Evolutionary conservation across 2,329 filamentous ascomycete genomes (phyloP), one percentile per base, ranked within the genome.

Genomic region (Neoascochyta sp.): DNA sequence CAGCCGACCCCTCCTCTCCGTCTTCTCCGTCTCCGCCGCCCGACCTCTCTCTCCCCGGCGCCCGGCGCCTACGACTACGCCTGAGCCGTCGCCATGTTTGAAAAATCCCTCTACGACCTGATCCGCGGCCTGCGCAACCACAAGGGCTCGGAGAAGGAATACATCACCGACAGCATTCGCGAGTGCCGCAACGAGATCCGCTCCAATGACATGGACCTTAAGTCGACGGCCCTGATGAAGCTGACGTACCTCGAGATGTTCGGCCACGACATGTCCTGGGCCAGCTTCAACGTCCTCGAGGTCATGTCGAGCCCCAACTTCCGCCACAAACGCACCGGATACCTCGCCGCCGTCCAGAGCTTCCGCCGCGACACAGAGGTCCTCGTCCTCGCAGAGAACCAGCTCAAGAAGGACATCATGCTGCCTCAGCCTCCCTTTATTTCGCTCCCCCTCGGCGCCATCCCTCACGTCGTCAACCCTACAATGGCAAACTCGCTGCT

Each of bases 191-290:
- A 81, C 57, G 92, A 98, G 66, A 87, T 96, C 60, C 83, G 83
- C 60, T 84, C 85, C 49, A 84, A 90, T 67, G 92, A 98, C 65
- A 92, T 95, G 84, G 89, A 96, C 68, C 76, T 95, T 66, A 98
- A 98, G 73, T 89, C 92, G 12, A 96, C 88, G 18, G 92, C 92
- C 24, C 75, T 98, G 31, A 72, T 98, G 56, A 98, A 98, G 71
- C 76, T 98, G 51, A 83, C 95, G 30, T 98, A 98, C 63, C 78
- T 98, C 46, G 92, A 98, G 63, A 98, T 98, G 92, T 89, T 96
- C 50, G 92, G 92, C 9, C 86, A 96, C 62, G 92, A 96, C 66
- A 98, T 98, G 92, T 95, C 90, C 3, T 98, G 92, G 92, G 92
- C 92, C 4, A 89, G 89, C 9, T 98, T 98, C 67, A 86, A 98